These are phyloP conservation scores for Mortierella sp. DNA, from an alignment of 371 early-diverging fungal species.

Conservation along the genomic window DNA sequence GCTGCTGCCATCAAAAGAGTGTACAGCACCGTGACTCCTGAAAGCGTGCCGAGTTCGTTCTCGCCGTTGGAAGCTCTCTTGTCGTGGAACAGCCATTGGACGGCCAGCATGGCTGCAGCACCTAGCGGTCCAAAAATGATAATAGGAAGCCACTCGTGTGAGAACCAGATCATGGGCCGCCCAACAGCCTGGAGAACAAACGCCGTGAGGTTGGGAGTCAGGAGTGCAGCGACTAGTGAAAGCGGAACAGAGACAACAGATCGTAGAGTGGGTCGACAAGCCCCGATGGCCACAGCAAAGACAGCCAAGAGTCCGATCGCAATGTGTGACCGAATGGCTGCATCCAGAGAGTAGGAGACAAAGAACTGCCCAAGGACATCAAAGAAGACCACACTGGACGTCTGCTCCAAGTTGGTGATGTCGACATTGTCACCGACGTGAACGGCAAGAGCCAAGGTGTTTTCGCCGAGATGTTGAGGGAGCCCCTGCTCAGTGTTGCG, in stretches of 20 bases:
- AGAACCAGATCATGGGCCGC: slow-evolving; percentile 77
- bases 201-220: slow-evolving; percentile 59
- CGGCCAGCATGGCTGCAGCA: slow-evolving; percentile 60
- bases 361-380: slow-evolving; percentile 75
- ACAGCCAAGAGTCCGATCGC: slow-evolving; percentile 16
- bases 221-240: slow-evolving; percentile 61
- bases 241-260: slow-evolving; percentile 54
- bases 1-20: slow-evolving; percentile 16
- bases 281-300: slow-evolving; percentile 24
- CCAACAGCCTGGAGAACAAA: slow-evolving; percentile 58
- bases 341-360: slow-evolving; percentile 69
- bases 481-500: slow-evolving; percentile 71
- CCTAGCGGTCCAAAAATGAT: slow-evolving; percentile 67
- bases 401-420: slow-evolving; percentile 58
- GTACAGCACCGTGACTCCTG: slow-evolving; percentile 28
- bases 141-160: slow-evolving; percentile 71
- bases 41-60: slow-evolving; percentile 38
- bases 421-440: slow-evolving; percentile 66
- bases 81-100: slow-evolving; percentile 61
- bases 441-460: slow-evolving; percentile 68
- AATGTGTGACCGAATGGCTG: slow-evolving; percentile 63
- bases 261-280: slow-evolving; percentile 27
- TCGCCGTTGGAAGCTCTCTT: slow-evolving; percentile 14
- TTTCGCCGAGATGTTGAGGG: slow-evolving; percentile 81
- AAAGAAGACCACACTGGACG: slow-evolving; percentile 72